Evolutionary conservation across 805 yeast species (phyloP), one percentile per base, ranked within the genome.

Genomic region (Kazachstania kunashirensis): DNA sequence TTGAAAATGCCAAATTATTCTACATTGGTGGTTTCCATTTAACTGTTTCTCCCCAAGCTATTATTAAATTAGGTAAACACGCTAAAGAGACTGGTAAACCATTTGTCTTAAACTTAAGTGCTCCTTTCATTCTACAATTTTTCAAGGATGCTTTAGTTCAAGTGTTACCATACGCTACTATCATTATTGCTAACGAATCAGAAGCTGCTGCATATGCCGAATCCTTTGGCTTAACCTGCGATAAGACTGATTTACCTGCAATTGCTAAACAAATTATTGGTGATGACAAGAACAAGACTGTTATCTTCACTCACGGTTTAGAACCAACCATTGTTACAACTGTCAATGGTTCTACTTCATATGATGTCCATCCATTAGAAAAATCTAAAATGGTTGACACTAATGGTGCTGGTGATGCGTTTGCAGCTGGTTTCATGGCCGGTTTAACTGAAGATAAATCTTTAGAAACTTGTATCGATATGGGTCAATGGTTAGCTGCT

Each of bases 11-110:
- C 43, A 70, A 77, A 61, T 71, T 69, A 53, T 92, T 67, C 71
- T 92, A 92, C 74, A 82, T 92, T 57, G 98, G 97, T 55, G 99
- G 99, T n/a, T 92, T 79, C 84, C 99, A 92, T 65, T 73, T 92
- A 66, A 92, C 99, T 40, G 99, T 92, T 40, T 84, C 95, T 48
- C 96, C 95, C 47, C 94, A 80, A 42, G 96, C 98, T 39, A 92
- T 92, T 55, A 70, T 73, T 50, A 77, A 79, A 41, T 71, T 92
- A 52, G 98, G 96, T 50, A 73, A 85, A 65, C 95, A 92, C 59
- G 96, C 97, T 47, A 82, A 92, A 44, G 82, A 69, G 43, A 72
- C 66, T 54, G 77, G 80, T 71, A 84, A 84, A 68, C 70, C 75
- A 42, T 82, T 85, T 55, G 70, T 78, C 38, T 64, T 92, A 64